Conservation (phyloP, 140 eudicot genomes). For the Flaveria floridana region DNA sequence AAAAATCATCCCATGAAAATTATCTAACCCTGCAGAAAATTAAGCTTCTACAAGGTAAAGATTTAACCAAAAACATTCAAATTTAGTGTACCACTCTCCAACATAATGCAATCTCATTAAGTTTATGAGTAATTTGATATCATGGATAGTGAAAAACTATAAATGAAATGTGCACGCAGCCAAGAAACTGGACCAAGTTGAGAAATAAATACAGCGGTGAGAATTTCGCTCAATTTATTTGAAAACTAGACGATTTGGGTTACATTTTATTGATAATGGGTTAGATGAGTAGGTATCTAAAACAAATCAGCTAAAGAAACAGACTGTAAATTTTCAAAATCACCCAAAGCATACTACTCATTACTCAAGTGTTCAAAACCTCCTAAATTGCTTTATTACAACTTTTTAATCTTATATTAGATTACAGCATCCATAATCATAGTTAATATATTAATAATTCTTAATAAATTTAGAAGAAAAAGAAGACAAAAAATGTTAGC, state of each 20-base stretch:
- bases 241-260: neutral
- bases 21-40: constrained; percentile 6
- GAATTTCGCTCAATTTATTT: neutral
- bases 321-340: neutral
- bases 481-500: neutral
- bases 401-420: neutral
- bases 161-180: neutral
- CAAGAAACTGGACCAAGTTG: neutral
- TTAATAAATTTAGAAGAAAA: neutral
- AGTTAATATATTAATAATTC: too few species aligned
- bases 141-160: constrained; percentile 18
- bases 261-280: neutral
- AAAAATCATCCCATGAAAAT: neutral
- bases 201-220: neutral
- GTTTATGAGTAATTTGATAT: constrained; percentile 7
- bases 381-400: neutral
- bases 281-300: neutral
- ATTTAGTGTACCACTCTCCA: constrained; percentile 14
- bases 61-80: neutral
- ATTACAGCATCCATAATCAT: neutral
- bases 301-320: neutral
- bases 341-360: neutral
- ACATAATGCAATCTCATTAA: constrained; percentile 16
- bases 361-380: constrained; percentile 2
- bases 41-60: constrained; percentile 20